phyloP scores from a whole-genome alignment of 495 filamentous ascomycete species.

The Opeltia flavorubescens region DNA sequence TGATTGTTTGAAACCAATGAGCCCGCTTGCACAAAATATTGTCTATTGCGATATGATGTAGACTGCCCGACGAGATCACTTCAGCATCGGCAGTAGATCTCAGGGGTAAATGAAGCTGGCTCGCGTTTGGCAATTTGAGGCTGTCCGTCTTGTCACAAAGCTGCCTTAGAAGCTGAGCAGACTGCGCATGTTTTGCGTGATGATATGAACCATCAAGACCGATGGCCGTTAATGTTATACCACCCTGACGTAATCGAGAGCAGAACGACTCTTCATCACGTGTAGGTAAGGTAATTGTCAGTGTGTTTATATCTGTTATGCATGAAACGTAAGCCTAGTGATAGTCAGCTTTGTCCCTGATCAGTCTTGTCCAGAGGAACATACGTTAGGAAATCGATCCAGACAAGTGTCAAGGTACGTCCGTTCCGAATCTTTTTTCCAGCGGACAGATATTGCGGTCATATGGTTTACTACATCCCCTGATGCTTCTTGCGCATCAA shows the following conservation, averaged over 20 bases:
- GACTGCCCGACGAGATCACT: conserved; percentile 2
- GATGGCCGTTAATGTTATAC: conserved; percentile 19
- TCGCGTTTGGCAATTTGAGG: conserved; percentile 11
- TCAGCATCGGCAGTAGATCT: conserved; percentile 13
- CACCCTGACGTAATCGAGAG: conserved; percentile 16
- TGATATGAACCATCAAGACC: conserved; percentile 29
- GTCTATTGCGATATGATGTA: conserved; percentile 10
- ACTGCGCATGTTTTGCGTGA: conserved; percentile 9
- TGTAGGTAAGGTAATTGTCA: conserved; percentile 26
- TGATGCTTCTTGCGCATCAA: conserved; percentile 23
- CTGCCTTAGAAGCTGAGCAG: conserved; percentile 7
- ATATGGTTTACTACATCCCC: background rate
- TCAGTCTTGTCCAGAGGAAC: background rate
- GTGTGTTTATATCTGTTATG: conserved; percentile 23
- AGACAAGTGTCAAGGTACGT: conserved; percentile 1
- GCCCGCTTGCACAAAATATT: conserved; percentile 7
- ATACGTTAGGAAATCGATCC: conserved; percentile 4
- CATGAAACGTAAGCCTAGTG: conserved; percentile 30
- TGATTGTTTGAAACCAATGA: conserved; percentile 12
- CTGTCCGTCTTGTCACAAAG: conserved; percentile 10
- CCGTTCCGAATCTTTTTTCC: conserved; percentile 12
- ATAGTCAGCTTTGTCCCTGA: conserved; percentile 4
- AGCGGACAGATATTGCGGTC: conserved; percentile 17
- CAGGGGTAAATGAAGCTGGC: conserved; percentile 5
- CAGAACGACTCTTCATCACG: conserved; percentile 13